Evolutionary conservation across 805 yeast genomes (phyloP), one percentile per base, ranked within the genome.

Genomic region (Pichia pseudocactophila): DNA sequence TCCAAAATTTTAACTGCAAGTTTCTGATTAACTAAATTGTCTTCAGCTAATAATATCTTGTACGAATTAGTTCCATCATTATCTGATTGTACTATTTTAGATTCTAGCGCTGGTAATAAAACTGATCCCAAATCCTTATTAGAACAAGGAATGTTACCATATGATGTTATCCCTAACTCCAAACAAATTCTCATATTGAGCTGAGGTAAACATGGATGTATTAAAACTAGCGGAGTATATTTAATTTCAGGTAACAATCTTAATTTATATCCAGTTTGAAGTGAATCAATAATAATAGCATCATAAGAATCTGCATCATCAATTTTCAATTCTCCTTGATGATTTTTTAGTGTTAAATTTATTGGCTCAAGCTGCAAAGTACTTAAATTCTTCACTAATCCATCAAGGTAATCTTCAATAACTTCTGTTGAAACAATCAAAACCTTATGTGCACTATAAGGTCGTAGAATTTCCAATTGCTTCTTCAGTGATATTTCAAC

Each of bases 61-160:
- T 78, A 86, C 40, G 82, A 76, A 46, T 75, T 75, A 16, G 86
- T 80, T 25, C 86, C 90, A 55, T 85, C 92, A 17, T 82, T 74
- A 58, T 82, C 82, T 38, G 82, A 76, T 28, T 92, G 84, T 17
- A 86, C 82, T 0, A 87, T 80, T 46, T 92, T 72, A 12, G 87
- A 78, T 57, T 86, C 95, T 44, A 86, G 64, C 0, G 95, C 95
- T 2, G 95, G 94, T 40, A 84, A 78, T 54, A 86, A 69, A 19
- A 86, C 84, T 38, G 87, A 81, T 3, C 92, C 94, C 50, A 86
- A 68, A 54, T 87, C 95, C 39, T 81, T 75, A 10, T 80, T 74
- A 0, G 89, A 76, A 57, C 95, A 85, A 18, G 95, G 95, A 1
- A 92, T 82, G 58, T 84, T 86, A 36, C 95, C 95, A 57, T 83